Base-by-base conservation (phyloP, 305 asterid genomes). In the Fraxinus paxiana region DNA sequence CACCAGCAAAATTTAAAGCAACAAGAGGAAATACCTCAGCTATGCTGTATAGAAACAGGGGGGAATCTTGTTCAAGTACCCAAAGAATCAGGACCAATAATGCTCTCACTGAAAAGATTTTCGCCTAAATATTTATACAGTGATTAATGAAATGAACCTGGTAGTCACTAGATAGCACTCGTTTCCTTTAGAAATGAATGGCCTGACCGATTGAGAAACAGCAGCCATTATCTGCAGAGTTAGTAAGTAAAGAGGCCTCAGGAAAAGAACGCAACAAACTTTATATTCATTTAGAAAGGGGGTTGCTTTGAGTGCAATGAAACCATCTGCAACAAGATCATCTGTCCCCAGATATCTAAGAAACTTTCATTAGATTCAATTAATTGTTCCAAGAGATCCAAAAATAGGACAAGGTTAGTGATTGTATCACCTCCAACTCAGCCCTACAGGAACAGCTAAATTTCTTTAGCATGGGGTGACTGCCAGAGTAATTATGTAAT, bases 1-100 rank as follows among this genome's bases (percentile, higher is more conserved):
- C 97, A 35, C 94, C 98, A 76, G 94, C 97, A 82, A 96, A 96
- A 92, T 92, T 92, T 37, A 96, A 84, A 81, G 96, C 79, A 84
- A 94, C 92, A 15, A 86, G 76, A 72, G 98, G 98, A 79, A 96
- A 96, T 82, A 89, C 81, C 85, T 94, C 92, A 26, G 83, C 74
- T 81, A 89, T 86, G 84, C 98, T 92, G 92, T 79, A 79, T 35
- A 69, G 72, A 73, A 82, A 77, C 71, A 81, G 67, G 80, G 80
- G 75, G 51, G 61, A 76, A 77, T 35, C 73, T 80, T 76, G 81
- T 41, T 82, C 22, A 74, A 71, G 54, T 33, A 65, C 76, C 38
- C 56, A 73, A 80, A 79, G 38, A 83, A 51, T 43, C 65, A 74
- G 30, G 75, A 63, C 22, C 26, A 10, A 69, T 48, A 22, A 63